Conservation (phyloP, 2,329 filamentous ascomycete genomes). For the Xylogone sp. region DNA sequence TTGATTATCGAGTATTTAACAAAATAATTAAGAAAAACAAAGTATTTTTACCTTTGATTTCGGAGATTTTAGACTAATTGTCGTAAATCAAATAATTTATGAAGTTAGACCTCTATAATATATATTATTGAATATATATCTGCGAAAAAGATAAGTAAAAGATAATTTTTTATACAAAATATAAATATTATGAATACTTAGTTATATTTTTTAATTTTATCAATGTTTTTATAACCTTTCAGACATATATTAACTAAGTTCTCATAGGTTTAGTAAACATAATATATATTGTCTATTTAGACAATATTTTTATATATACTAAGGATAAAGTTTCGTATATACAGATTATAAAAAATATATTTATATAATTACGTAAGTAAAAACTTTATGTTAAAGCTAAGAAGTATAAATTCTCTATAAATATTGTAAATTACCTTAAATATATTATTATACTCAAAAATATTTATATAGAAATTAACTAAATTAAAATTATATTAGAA, state of each 20-base stretch:
- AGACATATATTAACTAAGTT: conserved; percentile 7
- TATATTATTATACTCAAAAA: background rate
- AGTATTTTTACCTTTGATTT: conserved; percentile 3
- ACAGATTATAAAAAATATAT: conserved; percentile 3
- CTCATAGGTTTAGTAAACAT: conserved; percentile 2
- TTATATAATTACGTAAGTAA: background rate
- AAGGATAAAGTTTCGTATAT: conserved; percentile 1
- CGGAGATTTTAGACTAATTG: background rate
- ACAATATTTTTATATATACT: conserved; percentile 9
- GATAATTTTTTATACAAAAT: conserved; percentile 1
- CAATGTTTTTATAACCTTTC: conserved; percentile 6
- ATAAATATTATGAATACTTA: conserved; percentile 6
- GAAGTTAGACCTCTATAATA: background rate
- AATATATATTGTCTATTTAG: conserved; percentile 7
- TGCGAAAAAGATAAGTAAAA: background rate
- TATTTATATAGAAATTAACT: background rate
- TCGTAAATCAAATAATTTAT: conserved; percentile 1
- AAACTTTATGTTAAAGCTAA: conserved; percentile 2
- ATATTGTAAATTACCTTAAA: background rate
- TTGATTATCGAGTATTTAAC: conserved; percentile 2
- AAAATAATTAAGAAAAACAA: conserved; percentile 2
- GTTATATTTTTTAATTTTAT: conserved; percentile 8
- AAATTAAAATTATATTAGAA: background rate
- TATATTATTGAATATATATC: background rate
- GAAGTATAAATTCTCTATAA: conserved; percentile 2